Conservation (phyloP, 2,329 filamentous ascomycete species). For the Ophiostoma ulmi region DNA sequence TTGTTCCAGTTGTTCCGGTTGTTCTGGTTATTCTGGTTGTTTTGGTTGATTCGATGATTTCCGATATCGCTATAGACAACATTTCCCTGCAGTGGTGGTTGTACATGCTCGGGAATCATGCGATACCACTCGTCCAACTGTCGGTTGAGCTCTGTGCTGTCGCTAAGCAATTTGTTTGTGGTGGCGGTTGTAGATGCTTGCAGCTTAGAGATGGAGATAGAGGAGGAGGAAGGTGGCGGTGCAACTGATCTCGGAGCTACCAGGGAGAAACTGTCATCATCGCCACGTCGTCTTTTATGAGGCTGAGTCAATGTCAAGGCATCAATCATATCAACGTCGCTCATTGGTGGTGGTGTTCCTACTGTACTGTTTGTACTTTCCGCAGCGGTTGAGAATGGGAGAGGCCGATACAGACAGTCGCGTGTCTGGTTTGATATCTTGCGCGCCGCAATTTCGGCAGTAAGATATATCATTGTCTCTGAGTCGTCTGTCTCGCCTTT, state of each 20-base stretch:
- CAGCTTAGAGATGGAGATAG: not conserved
- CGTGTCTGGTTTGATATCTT: constrained; percentile 42
- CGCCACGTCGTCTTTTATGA: constrained; percentile 19
- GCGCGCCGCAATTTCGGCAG: constrained; percentile 41
- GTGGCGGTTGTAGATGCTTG: constrained; percentile 23
- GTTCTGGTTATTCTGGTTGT: not conserved
- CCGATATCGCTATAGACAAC: not conserved
- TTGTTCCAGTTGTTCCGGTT: not conserved
- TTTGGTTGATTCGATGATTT: not conserved
- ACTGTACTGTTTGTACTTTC: no score
- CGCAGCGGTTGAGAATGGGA: no score
- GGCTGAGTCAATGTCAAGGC: not conserved
- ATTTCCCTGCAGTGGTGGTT: constrained; percentile 53
- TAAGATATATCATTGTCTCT: constrained; percentile 38
- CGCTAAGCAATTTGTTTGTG: constrained; percentile 31
- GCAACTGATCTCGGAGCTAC: not conserved
- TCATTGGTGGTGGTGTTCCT: constrained; percentile 11
- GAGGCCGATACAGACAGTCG: constrained; percentile 36
- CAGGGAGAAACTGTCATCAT: not conserved
- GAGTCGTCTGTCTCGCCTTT: constrained; percentile 34
- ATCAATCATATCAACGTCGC: not conserved
- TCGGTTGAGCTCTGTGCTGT: constrained; percentile 37
- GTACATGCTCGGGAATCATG: constrained; percentile 36
- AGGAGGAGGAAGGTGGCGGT: not conserved
- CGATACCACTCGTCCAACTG: constrained; percentile 39